Evolutionary conservation across 352 stramenopile species (phyloP).

Genomic region (Globisporangium middletonii): DNA sequence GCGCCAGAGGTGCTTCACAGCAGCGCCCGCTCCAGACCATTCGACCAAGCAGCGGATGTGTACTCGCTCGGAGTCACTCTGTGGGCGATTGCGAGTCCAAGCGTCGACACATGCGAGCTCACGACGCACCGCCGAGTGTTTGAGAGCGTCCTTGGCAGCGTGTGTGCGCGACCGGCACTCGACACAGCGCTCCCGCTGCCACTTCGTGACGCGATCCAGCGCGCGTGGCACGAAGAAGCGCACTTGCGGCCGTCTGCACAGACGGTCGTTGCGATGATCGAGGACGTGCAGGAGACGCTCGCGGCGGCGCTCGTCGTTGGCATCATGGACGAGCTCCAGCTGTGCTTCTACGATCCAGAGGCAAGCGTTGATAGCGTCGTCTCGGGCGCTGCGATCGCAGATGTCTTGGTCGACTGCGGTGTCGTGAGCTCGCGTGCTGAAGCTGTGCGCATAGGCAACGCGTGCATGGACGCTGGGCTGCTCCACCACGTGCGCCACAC

Average conservation of each 20-base stretch:
- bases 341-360: constrained; percentile 18
- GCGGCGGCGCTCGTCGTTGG: constrained; percentile 20
- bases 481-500: constrained; percentile 45
- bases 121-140: constrained; percentile 35
- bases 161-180: constrained; percentile 20
- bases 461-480: constrained; percentile 31
- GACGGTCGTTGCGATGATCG: constrained; percentile 32
- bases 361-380: constrained; percentile 27
- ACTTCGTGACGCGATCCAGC: constrained; percentile 37
- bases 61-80: constrained; percentile 57
- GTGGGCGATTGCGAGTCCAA: constrained; percentile 54
- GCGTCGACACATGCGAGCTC: constrained; percentile 23
- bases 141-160: constrained; percentile 30
- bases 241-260: constrained; percentile 29
- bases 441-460: constrained; percentile 35
- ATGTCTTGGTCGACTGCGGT: background rate
- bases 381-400: constrained; percentile 18
- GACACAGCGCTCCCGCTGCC: constrained; percentile 18
- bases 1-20: constrained; percentile 50
- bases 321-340: constrained; percentile 18
- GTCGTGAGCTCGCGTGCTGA: constrained; percentile 12
- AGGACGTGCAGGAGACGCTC: constrained; percentile 40
- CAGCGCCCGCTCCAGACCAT: constrained; percentile 17
- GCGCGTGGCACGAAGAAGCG: constrained; percentile 36
- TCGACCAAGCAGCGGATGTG: constrained; percentile 42